Evolutionary conservation across 164 flowering plant species (phyloP), one percentile per base, ranked within the genome.

Genomic region (Piper longum): DNA sequence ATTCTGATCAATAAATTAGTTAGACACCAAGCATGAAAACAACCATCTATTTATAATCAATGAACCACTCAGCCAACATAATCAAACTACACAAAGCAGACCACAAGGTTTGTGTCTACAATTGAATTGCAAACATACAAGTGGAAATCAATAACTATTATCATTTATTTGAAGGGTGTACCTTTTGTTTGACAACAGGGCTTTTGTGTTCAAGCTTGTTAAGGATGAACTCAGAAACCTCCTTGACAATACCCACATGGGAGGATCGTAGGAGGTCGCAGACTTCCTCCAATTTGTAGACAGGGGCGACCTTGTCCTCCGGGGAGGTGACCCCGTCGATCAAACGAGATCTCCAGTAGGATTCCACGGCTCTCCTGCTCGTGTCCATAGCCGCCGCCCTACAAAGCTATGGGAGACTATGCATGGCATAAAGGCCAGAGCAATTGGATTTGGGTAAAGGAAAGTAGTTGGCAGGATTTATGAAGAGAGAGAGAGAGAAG

Each of bases 331-430:
- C 98, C 1, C 67, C 89, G 67, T 91, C 98, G 16, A 73, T 90
- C 89, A 88, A 82, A 67, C 83, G 77, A 63, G 92, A 90, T 72
- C 99, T 84, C 99, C 99, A 90, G 72, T 93, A 90, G 13, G 99
- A 81, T 61, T 93, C 99, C 62, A 93, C 99, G 16, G 97, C 99
- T 75, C 95, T 80, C 67, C 99, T 80, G 79, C 96, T 85, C 70
- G 85, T 76, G 72, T 87, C 92, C 99, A 90, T 90, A 41, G 44
- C 64, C 11, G 52, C 52, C 11, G 52, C 52, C 12, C 52, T 26
- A 26, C 36, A 26, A 26, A 26, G 36, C 36, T 26, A 26, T 2
- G 36, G 36, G 36, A 26, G 36, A 26, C 36, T 26, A n/a, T n/a
- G n/a, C n/a, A n/a, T n/a, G n/a, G n/a, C n/a, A n/a, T n/a, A n/a